phyloP scores from a whole-genome alignment of 768 basidiomycete genomes.

The Sarcodon sp. region DNA sequence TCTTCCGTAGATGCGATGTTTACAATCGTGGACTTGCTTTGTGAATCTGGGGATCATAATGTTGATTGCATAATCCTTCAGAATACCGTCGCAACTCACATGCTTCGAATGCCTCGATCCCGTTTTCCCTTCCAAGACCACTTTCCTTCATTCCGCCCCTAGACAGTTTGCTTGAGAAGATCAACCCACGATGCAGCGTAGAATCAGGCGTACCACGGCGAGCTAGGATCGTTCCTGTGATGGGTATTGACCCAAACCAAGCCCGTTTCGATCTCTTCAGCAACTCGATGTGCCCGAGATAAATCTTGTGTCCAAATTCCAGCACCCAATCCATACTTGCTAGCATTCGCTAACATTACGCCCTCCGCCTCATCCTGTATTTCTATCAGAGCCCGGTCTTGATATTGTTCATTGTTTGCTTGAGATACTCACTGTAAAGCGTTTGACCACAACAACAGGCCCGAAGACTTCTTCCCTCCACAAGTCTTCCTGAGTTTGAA shows the following conservation, averaged over 20 bases:
- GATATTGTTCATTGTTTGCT: not conserved
- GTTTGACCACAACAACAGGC: conserved; percentile 64
- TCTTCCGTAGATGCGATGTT: conserved; percentile 57
- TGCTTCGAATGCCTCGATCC: conserved; percentile 65
- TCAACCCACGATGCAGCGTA: not conserved
- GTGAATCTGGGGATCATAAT: conserved; percentile 41
- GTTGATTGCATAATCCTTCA: not conserved
- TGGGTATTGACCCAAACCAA: conserved; percentile 85
- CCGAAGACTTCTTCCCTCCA: conserved; percentile 85
- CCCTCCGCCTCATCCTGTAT: conserved; percentile 52
- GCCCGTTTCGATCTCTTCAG: conserved; percentile 58
- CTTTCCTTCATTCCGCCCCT: conserved; percentile 90
- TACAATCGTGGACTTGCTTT: conserved; percentile 72
- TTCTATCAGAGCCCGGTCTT: not conserved
- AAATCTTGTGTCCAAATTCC: conserved; percentile 72
- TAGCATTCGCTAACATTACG: conserved; percentile 56
- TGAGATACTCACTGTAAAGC: conserved; percentile 26
- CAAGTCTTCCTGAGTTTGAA: conserved; percentile 42
- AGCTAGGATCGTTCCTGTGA: conserved; percentile 82
- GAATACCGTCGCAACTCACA: conserved; percentile 32
- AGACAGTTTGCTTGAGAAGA: not conserved
- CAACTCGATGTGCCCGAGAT: conserved; percentile 64
- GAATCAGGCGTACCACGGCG: conserved; percentile 54
- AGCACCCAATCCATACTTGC: conserved; percentile 71
- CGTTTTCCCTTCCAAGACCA: conserved; percentile 81